Evolutionary conservation across 2,329 filamentous ascomycete genomes (phyloP).

Genomic region (Scedosporium boydii): DNA sequence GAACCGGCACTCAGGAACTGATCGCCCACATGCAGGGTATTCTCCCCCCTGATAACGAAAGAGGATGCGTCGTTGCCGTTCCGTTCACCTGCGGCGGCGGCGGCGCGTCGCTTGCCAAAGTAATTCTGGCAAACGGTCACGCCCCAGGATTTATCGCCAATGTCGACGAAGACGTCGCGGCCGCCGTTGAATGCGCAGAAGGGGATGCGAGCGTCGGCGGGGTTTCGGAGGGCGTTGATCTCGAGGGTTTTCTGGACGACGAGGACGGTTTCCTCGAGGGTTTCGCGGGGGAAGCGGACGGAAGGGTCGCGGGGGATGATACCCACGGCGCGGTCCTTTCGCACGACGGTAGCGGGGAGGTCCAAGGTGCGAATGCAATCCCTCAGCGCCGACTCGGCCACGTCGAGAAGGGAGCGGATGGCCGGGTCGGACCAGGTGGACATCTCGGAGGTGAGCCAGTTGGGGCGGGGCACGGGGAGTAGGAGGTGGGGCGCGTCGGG

Average conservation of each 20-base stretch:
- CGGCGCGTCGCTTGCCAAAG: slow-evolving; percentile 49
- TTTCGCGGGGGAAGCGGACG: slow-evolving; percentile 70
- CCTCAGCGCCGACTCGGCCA: slow-evolving; percentile 73
- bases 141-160: slow-evolving; percentile 95
- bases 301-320: slow-evolving; percentile 57
- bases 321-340: slow-evolving; percentile 82
- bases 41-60: slow-evolving; percentile 52
- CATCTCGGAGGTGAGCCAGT: slow-evolving; percentile 76
- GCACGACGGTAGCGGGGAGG: slow-evolving; percentile 68
- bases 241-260: slow-evolving; percentile 91
- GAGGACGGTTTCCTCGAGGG: slow-evolving; percentile 89
- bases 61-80: slow-evolving; percentile 32
- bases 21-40: slow-evolving; percentile 90
- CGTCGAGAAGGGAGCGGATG: slow-evolving; percentile 73
- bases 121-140: slow-evolving; percentile 87
- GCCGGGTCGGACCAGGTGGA: slow-evolving; percentile 64
- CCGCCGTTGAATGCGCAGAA: slow-evolving; percentile 99
- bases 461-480: slow-evolving; percentile 51
- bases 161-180: slow-evolving; percentile 96
- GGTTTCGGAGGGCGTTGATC: slow-evolving; percentile 50
- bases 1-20: slow-evolving; percentile 92
- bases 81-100: slow-evolving; percentile 1
- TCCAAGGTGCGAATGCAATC: slow-evolving; percentile 74
- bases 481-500: slow-evolving; percentile 56
- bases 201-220: slow-evolving; percentile 43